phyloP scores from a whole-genome alignment of 805 yeast species.

The Ascoidea asiatica region DNA sequence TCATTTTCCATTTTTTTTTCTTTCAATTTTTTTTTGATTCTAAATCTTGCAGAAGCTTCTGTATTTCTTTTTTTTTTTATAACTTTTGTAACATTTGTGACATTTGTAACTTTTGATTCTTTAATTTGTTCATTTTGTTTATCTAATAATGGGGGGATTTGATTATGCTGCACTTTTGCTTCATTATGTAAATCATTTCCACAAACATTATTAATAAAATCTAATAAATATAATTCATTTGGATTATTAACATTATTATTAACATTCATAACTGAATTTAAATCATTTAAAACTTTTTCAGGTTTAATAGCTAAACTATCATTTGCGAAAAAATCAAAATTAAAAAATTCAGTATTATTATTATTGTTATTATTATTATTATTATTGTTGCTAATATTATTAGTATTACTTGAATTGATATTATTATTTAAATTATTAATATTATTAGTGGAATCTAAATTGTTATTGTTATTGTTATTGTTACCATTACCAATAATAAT shows the following conservation, averaged over 20 bases:
- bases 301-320: background rate
- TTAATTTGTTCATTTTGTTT: background rate
- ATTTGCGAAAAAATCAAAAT: background rate
- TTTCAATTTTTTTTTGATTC: slow-evolving; percentile 46
- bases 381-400: background rate
- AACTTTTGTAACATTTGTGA: slow-evolving; percentile 2
- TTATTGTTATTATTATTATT: too few relatives aligned
- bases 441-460: background rate
- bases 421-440: too few relatives aligned
- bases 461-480: background rate
- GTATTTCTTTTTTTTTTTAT: slow-evolving; percentile 49
- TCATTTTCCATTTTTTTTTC: slow-evolving; percentile 45
- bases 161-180: too few relatives aligned
- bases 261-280: background rate
- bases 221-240: too few relatives aligned
- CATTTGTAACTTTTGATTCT: background rate
- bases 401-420: too few relatives aligned
- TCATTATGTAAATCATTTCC: background rate
- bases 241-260: too few relatives aligned
- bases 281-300: background rate
- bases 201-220: too few relatives aligned
- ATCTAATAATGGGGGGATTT: too few relatives aligned
- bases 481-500: too few relatives aligned
- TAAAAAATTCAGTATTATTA: background rate
- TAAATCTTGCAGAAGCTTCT: slow-evolving; percentile 52